These are phyloP conservation scores for Coemansia sp. DNA, from an alignment of 192 early-diverging fungal genomes.

Conservation along the genomic window DNA sequence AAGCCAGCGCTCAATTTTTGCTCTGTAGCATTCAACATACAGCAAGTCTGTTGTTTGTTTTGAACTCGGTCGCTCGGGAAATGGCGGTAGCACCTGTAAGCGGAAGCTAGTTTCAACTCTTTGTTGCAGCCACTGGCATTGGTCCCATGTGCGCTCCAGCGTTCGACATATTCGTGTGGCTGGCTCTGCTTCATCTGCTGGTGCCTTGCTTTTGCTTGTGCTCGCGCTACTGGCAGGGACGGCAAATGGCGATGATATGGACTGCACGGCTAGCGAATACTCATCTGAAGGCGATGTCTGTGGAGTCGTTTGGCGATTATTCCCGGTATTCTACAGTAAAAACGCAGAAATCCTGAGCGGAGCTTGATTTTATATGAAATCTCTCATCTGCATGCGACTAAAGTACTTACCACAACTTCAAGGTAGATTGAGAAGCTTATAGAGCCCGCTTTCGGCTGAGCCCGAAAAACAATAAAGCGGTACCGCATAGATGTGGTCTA, in stretches of 20 bases:
- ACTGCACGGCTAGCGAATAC: constrained; percentile 10
- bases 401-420: constrained; percentile 20
- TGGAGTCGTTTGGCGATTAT: background rate
- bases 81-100: constrained; percentile 44
- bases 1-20: constrained; percentile 50
- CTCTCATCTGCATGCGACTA: background rate
- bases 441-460: constrained; percentile 38
- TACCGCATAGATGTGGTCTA: constrained; percentile 32
- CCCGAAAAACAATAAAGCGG: constrained; percentile 53
- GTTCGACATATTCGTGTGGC: constrained; percentile 23
- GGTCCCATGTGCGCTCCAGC: constrained; percentile 47
- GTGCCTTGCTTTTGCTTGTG: background rate
- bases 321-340: constrained; percentile 7
- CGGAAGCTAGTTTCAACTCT: constrained; percentile 34
- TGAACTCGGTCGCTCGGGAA: constrained; percentile 25
- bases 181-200: background rate
- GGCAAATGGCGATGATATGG: constrained; percentile 12
- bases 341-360: background rate
- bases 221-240: background rate
- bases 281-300: constrained; percentile 27
- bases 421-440: constrained; percentile 44
- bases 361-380: constrained; percentile 6
- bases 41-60: constrained; percentile 11
- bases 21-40: constrained; percentile 36
- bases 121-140: constrained; percentile 51